A percentile compares a stretch with the other conserved stretches of the same genome.
These are phyloP conservation scores for Aplosporella prunicola DNA, from an alignment of 2,329 filamentous ascomycete species.

Conservation along the genomic window DNA sequence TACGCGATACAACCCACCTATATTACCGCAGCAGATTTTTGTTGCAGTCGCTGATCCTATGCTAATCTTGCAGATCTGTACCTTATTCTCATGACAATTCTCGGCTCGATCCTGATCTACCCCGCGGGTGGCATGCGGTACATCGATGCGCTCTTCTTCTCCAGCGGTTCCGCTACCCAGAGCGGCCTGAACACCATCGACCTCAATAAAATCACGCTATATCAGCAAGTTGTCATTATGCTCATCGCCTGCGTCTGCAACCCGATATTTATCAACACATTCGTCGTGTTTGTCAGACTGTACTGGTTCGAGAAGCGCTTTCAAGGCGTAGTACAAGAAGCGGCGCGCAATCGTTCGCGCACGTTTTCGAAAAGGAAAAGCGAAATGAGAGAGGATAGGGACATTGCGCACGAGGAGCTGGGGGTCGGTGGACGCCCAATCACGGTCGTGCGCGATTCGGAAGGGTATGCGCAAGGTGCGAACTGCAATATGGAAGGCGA, in stretches of 20 bases:
- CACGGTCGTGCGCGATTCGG: constrained; percentile 52
- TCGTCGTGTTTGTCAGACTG: constrained; percentile 81
- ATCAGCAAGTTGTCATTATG: constrained; percentile 44
- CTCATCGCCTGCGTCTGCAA: constrained; percentile 28
- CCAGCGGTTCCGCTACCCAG: constrained; percentile 79
- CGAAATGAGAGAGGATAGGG: constrained; percentile 35
- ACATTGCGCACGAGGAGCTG: constrained; percentile 42
- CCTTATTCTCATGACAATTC: constrained; percentile 62
- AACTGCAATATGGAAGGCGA: constrained; percentile 41
- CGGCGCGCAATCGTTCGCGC: constrained; percentile 56
- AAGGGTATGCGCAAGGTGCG: constrained; percentile 39
- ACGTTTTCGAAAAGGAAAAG: constrained; percentile 48
- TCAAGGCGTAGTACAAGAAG: constrained; percentile 69
- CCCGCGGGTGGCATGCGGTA: constrained; percentile 57
- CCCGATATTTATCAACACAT: constrained; percentile 42
- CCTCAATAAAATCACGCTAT: constrained; percentile 36
- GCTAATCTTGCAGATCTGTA: constrained; percentile 66
- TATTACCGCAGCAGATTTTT: no score
- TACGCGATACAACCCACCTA: constrained; percentile 36
- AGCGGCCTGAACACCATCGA: constrained; percentile 78
- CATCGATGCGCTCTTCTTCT: constrained; percentile 82
- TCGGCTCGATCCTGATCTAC: constrained; percentile 71
- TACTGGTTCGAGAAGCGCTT: constrained; percentile 99
- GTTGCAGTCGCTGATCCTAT: not conserved
- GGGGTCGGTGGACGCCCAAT: constrained; percentile 60